Conservation (phyloP, 108 stramenopile genomes). For the Asterionellopsis glacialis region DNA sequence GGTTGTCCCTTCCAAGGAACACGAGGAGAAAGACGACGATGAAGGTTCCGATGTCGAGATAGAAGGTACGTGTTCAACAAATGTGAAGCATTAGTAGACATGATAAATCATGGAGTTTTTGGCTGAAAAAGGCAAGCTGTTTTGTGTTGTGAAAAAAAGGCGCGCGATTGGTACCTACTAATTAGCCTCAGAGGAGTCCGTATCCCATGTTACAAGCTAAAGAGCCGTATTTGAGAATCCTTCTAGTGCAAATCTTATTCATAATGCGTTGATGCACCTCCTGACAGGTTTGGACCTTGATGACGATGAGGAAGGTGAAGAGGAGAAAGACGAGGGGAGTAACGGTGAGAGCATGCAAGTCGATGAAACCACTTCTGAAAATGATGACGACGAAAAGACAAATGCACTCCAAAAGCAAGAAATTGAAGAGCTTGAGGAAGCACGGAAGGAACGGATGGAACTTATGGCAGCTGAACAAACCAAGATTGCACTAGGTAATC, state of each 20-base stretch:
- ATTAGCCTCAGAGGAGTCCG: too few relatives aligned
- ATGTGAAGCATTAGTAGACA: not conserved
- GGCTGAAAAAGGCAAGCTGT: too few relatives aligned
- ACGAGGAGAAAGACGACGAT: constrained; percentile 33
- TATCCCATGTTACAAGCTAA: too few relatives aligned
- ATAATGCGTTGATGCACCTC: too few relatives aligned
- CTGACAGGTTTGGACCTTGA: constrained; percentile 54
- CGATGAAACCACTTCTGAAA: constrained; percentile 14
- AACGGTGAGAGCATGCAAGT: constrained; percentile 13
- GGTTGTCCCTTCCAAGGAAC: constrained; percentile 13
- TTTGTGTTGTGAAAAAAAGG: too few relatives aligned
- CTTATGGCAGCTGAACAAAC: constrained; percentile 52
- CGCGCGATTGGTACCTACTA: too few relatives aligned
- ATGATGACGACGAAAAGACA: constrained; percentile 10
- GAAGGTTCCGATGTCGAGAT: constrained; percentile 44
- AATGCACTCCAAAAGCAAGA: constrained; percentile 24
- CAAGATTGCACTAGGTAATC: constrained; percentile 9
- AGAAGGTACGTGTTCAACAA: not conserved
- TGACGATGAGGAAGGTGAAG: constrained; percentile 40
- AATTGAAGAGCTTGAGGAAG: constrained; percentile 57
- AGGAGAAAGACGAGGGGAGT: constrained; percentile 14
- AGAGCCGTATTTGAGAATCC: too few relatives aligned
- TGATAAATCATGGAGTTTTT: too few relatives aligned
- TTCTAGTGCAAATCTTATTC: too few relatives aligned
- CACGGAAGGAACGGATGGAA: constrained; percentile 62